Evolutionary conservation across 1,284 basidiomycete species (phyloP).

Genomic region (Melampsora larici-populina): DNA sequence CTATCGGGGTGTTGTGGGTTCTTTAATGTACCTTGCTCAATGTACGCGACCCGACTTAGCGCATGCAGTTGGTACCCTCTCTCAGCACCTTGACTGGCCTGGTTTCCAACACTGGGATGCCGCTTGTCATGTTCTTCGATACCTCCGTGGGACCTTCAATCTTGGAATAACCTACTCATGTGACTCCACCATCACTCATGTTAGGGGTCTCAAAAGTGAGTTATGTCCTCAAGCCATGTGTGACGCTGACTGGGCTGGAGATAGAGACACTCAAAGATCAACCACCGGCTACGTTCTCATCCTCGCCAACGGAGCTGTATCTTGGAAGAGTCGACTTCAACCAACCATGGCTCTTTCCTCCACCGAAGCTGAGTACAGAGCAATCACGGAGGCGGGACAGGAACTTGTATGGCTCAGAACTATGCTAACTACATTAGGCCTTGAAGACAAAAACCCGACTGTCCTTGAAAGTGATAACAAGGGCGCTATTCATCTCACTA

Average conservation of each 20-base stretch:
- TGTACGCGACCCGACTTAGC: no score
- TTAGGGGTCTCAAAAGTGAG: no score
- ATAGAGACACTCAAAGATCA: background rate
- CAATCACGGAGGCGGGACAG: background rate
- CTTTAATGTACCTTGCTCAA: no score
- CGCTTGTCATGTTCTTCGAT: background rate
- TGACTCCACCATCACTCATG: background rate
- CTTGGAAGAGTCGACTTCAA: background rate
- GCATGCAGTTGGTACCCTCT: no score
- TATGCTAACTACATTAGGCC: background rate
- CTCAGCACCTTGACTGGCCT: no score
- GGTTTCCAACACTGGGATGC: background rate
- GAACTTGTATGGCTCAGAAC: background rate
- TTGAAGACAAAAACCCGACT: background rate
- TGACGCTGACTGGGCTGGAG: constrained; percentile 9
- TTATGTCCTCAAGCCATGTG: background rate
- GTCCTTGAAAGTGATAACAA: background rate
- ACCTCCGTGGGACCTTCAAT: background rate
- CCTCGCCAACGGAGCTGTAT: background rate
- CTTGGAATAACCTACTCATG: background rate
- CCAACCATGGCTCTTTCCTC: background rate
- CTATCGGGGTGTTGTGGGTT: no score
- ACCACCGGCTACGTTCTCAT: background rate
- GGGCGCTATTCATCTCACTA: background rate
- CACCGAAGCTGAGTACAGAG: background rate